Base-by-base conservation (phyloP, 495 filamentous ascomycete genomes). In the Lasiosphaeriaceae sp. region DNA sequence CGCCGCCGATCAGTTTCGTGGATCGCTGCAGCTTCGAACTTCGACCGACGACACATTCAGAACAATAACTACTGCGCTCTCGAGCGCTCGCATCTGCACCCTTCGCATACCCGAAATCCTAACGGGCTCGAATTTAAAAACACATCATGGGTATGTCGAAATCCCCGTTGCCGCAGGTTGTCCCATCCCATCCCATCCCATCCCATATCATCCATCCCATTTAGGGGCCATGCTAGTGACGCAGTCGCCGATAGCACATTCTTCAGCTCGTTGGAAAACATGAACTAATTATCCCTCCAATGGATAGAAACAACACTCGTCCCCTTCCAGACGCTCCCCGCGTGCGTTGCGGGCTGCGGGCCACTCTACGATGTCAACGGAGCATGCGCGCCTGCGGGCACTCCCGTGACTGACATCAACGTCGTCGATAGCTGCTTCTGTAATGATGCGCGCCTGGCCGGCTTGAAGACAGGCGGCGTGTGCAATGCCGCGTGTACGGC, bases 331-430 rank as follows among this genome's bases (percentile, higher is more conserved):
- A 56, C 65, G 21, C 64, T 83, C 46, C 78, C 79, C 41, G 59
- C 78, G 1, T 83, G 80, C 55, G 76, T 72, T 2, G 61, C 63
- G 1, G 29, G 59, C 17, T 83, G 80, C 58, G 79, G 79, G 19
- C 56, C 64, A 1, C 73, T 83, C 35, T 82, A 74, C 62, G 80
- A 82, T 63, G 80, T 75, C 11, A 81, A 83, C 60, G 80, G 79
- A 58, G 75, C 68, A 50, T 83, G 80, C 61, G 74, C 76, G 0
- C 77, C 77, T 3, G 67, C 62, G 2, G 39, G 39, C 39, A 14
- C 14, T 37, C 58, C 71, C 8, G 47, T 50, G 2, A 63, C 58
- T 49, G 66, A 63, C 43, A 54, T 64, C 29, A 53, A 16, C 47
- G 61, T 57, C 21, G 72, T 75, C 60, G 64, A 68, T 11, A 62